Conservation (phyloP, 1,284 basidiomycete species). For the Apiotrichum gamsii region DNA sequence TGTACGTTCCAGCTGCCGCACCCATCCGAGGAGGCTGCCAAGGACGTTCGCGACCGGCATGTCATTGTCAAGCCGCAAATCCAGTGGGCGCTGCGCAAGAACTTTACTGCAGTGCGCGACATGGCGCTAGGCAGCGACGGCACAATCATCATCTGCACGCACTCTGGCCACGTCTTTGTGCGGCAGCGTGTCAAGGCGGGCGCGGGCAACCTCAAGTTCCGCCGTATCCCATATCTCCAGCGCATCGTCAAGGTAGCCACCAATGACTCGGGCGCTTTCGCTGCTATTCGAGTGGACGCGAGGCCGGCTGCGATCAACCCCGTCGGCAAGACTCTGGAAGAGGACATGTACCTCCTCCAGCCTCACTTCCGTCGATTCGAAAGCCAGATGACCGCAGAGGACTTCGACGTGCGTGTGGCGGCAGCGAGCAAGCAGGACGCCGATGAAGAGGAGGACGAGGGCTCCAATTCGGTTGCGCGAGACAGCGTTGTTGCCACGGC, state of each 20-base stretch:
- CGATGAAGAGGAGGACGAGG: slow-evolving; percentile 45
- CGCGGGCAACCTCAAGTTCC: slow-evolving; percentile 70
- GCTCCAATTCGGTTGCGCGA: slow-evolving; percentile 38
- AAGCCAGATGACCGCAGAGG: slow-evolving; percentile 39
- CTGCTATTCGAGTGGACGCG: slow-evolving; percentile 73
- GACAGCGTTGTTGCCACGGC: slow-evolving; percentile 41
- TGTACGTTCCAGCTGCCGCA: slow-evolving; percentile 68
- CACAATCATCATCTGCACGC: slow-evolving; percentile 83
- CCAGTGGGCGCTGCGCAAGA: slow-evolving; percentile 83
- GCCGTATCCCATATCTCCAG: slow-evolving; percentile 73
- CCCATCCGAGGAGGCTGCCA: slow-evolving; percentile 47
- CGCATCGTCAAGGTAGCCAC: slow-evolving; percentile 76
- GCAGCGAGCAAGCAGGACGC: slow-evolving; percentile 5
- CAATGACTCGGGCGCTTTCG: slow-evolving; percentile 84
- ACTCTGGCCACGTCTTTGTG: slow-evolving; percentile 89
- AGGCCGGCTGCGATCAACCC: slow-evolving; percentile 57
- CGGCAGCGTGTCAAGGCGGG: slow-evolving; percentile 55
- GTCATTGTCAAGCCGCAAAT: slow-evolving; percentile 69
- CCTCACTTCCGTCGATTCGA: slow-evolving; percentile 52
- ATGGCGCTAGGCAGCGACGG: slow-evolving; percentile 85
- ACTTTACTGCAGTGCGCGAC: slow-evolving; percentile 81
- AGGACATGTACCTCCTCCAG: slow-evolving; percentile 62
- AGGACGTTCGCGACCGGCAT: slow-evolving; percentile 42
- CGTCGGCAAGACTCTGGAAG: slow-evolving; percentile 57
- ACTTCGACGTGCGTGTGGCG: slow-evolving; percentile 27